Evolutionary conservation across 805 yeast genomes (phyloP), one percentile per base, ranked within the genome.

Genomic region (Sugiyamaella valdiviana): DNA sequence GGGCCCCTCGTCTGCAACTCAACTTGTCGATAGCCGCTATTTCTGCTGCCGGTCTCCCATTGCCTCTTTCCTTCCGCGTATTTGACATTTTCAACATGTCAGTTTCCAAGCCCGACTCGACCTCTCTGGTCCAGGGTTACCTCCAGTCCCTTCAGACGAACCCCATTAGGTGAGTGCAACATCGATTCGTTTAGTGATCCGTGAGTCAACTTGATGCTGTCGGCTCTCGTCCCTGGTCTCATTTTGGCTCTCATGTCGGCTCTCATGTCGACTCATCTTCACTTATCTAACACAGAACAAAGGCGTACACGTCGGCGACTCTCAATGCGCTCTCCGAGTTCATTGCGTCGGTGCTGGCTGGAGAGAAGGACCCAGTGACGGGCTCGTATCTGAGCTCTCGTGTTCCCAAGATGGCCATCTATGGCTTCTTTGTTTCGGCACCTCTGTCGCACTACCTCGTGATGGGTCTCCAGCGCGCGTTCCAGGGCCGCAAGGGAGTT

Each of bases 361-460:
- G 68, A n/a, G 64, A 65, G 43, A 59, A 59, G 60, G 66, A 65
- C 51, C 67, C 68, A 12, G 45, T 48, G 43, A 63, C 65, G 10
- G 61, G 64, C 17, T 53, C 59, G 5, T 66, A 62, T 52, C 42
- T 65, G 37, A 57, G 68, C 16, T 43, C 65, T 6, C 62, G 72
- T 39, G 65, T 68, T 45, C 62, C 62, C 42, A 59, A 63, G 49
- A 68, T 68, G 71, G 70, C 68, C 1, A 54, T 65, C 7, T 68
- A 65, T 51, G 72, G 72, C 12, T 55, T 61, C 36, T 53, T 64
- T 29, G 60, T 69, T 9, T 57, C 65, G 2, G 71, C 69, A 1
- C 72, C 72, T 6, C 52, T 68, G 42, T 58, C 68, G 19, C 72
- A 68, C 55, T 62, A 61, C 47, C 62, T 68, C 15, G 54, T 63